These are phyloP conservation scores for Alternaria rosae DNA, from an alignment of 2,329 filamentous ascomycete genomes.

Conservation along the genomic window DNA sequence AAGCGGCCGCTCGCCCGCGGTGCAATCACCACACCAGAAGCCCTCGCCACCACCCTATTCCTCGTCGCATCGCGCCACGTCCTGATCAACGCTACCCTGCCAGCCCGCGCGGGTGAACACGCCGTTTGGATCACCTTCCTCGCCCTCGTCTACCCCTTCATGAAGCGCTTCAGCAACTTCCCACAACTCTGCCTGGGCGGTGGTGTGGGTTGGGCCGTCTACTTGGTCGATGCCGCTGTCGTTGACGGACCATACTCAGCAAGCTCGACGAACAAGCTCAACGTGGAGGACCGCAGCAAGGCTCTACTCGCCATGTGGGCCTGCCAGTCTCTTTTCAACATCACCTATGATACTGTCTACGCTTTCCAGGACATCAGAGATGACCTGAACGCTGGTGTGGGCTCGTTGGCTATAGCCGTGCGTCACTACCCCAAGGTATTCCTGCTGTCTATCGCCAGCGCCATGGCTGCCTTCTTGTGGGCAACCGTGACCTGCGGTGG, in stretches of 20 bases:
- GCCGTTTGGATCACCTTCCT: slow-evolving; percentile 54
- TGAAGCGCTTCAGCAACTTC: slow-evolving; percentile 62
- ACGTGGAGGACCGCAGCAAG: background rate
- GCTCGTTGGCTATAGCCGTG: slow-evolving; percentile 24
- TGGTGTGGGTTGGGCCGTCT: slow-evolving; percentile 12
- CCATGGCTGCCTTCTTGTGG: slow-evolving; percentile 10
- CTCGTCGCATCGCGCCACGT: slow-evolving; percentile 2
- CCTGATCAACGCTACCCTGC: background rate
- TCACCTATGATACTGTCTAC: slow-evolving; percentile 48
- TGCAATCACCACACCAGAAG: slow-evolving; percentile 55
- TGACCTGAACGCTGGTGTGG: slow-evolving; percentile 47
- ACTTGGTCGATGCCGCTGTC: slow-evolving; percentile 8
- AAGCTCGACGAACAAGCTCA: background rate
- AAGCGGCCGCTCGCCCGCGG: slow-evolving; percentile 50
- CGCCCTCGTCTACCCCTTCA: slow-evolving; percentile 59
- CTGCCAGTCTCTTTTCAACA: slow-evolving; percentile 6
- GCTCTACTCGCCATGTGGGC: slow-evolving; percentile 7
- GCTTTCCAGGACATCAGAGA: slow-evolving; percentile 48
- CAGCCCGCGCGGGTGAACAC: slow-evolving; percentile 28
- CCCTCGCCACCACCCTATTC: slow-evolving; percentile 2
- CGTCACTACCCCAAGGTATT: slow-evolving; percentile 3
- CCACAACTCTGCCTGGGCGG: slow-evolving; percentile 61
- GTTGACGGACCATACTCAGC: background rate
- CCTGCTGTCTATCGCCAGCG: slow-evolving; percentile 6
- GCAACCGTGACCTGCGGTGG: slow-evolving; percentile 4